phyloP scores from a whole-genome alignment of 805 yeast genomes.

The Saccharomycopsis sp. region DNA sequence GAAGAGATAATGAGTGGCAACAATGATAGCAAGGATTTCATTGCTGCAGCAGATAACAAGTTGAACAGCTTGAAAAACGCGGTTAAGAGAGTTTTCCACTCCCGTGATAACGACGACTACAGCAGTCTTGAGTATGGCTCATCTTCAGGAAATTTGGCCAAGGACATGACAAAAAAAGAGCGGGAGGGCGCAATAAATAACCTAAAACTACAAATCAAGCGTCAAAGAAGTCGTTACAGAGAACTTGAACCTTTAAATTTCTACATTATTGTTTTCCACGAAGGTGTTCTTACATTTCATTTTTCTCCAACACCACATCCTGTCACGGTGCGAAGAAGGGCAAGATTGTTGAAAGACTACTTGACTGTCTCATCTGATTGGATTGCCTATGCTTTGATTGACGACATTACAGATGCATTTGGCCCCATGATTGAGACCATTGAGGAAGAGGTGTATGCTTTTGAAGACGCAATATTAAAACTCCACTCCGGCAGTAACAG shows the following conservation, averaged over 20 bases:
- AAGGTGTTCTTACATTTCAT: conserved; percentile 90
- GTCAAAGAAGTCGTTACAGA: conserved; percentile 25
- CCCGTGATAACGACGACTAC: conserved; percentile 2
- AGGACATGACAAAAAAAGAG: neutral
- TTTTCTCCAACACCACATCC: conserved; percentile 95
- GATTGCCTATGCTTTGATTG: conserved; percentile 94
- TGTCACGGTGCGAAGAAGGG: conserved; percentile 88
- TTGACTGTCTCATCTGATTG: conserved; percentile 88
- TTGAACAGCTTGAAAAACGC: conserved; percentile 4
- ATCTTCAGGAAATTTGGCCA: neutral
- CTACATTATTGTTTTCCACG: conserved; percentile 83
- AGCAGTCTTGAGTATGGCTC: conserved; percentile 1
- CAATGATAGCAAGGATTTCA: conserved; percentile 3
- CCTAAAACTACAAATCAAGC: conserved; percentile 8
- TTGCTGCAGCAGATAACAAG: conserved; percentile 1
- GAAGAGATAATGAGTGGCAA: conserved; percentile 10
- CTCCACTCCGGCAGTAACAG: conserved; percentile 65
- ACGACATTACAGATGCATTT: conserved; percentile 94
- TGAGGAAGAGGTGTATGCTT: conserved; percentile 89
- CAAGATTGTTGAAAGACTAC: conserved; percentile 78
- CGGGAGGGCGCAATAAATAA: conserved; percentile 3
- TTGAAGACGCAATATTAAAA: conserved; percentile 81
- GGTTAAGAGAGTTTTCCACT: conserved; percentile 5
- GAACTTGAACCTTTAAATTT: conserved; percentile 85
- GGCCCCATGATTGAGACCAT: conserved; percentile 94